Conservation (phyloP, 306 rosid genomes). For the Dicorynia guianensis region DNA sequence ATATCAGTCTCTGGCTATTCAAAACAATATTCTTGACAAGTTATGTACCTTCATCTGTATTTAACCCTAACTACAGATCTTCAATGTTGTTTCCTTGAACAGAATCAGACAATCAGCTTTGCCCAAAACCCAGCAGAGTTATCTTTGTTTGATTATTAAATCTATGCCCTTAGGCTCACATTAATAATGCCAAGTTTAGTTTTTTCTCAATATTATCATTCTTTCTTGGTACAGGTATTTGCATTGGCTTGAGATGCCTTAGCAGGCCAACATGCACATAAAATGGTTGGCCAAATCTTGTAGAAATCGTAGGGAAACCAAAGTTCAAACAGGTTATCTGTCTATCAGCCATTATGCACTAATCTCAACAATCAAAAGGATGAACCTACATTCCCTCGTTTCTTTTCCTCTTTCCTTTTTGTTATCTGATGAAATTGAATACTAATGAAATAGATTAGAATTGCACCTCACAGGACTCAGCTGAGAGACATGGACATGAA, state of each 20-base stretch:
- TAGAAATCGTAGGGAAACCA: slow-evolving; percentile 1
- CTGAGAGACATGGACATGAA: neutral
- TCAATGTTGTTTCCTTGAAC: slow-evolving; percentile 14
- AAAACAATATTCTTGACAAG: neutral
- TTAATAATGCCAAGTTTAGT: neutral
- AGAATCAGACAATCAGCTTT: neutral
- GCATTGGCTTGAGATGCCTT: slow-evolving; percentile 19
- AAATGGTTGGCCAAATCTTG: slow-evolving; percentile 26
- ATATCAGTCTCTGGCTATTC: neutral
- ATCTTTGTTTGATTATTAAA: neutral
- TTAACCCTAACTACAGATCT: slow-evolving; percentile 5
- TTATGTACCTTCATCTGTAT: neutral
- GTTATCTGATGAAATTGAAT: no score
- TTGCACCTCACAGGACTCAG: neutral
- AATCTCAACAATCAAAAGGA: slow-evolving; percentile 6
- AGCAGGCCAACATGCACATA: slow-evolving; percentile 4
- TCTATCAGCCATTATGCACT: neutral
- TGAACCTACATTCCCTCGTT: slow-evolving; percentile 6
- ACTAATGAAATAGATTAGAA: neutral
- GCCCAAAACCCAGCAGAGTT: neutral
- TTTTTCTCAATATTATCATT: neutral
- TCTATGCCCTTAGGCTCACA: no score
- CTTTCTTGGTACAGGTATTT: neutral
- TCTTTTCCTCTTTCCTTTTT: neutral
- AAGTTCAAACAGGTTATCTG: slow-evolving; percentile 29